Percentiles rank a stretch among this genome's conserved stretches.
These are phyloP conservation scores for Coemansia aciculifera DNA, from an alignment of 192 early-diverging fungal genomes.

Conservation along the genomic window DNA sequence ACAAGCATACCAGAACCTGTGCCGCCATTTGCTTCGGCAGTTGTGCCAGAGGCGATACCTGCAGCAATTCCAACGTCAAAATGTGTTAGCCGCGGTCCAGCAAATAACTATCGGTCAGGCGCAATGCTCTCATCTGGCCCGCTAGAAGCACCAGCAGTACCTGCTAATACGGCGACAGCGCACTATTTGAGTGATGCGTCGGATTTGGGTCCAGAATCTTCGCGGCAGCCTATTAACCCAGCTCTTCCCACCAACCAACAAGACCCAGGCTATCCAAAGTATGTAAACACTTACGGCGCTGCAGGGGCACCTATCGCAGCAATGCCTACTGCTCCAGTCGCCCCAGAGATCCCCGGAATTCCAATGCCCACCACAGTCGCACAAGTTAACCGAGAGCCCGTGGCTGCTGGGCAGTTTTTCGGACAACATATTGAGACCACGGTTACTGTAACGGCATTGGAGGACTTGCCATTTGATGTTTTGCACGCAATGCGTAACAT, in stretches of 20 bases:
- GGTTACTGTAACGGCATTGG: neutral
- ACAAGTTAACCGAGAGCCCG: neutral
- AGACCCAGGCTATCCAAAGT: neutral
- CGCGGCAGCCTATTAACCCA: neutral
- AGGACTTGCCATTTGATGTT: constrained; percentile 9
- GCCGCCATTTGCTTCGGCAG: neutral
- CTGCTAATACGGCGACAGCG: neutral
- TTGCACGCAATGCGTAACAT: constrained; percentile 27
- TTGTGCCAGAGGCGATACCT: neutral
- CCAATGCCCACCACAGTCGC: neutral
- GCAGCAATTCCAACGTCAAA: neutral
- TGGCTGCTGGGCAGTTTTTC: neutral
- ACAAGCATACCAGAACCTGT: neutral
- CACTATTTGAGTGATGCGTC: neutral
- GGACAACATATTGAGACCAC: neutral
- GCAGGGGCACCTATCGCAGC: neutral
- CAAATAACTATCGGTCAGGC: neutral
- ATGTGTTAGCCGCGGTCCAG: neutral
- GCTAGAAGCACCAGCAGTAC: neutral
- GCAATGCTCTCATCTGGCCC: neutral
- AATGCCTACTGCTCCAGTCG: neutral
- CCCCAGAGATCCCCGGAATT: neutral
- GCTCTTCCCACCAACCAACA: neutral
- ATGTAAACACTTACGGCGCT: neutral
- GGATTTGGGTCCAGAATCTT: neutral